These are phyloP conservation scores for Aspergillus unguis DNA, from an alignment of 2,329 filamentous ascomycete species.

Conservation along the genomic window DNA sequence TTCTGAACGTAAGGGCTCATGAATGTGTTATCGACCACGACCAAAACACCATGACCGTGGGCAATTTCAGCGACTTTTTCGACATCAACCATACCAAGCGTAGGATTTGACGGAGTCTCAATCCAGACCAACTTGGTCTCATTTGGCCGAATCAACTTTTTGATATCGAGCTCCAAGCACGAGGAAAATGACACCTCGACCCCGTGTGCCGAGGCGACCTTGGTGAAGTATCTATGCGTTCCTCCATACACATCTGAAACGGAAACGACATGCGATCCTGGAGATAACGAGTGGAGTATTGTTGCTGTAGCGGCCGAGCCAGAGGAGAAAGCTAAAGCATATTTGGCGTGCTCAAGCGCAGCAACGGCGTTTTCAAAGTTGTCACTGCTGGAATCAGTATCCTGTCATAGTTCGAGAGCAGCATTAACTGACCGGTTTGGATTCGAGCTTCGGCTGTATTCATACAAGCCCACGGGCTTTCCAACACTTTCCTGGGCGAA, in stretches of 20 bases:
- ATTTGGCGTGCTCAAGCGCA: slow-evolving; percentile 84
- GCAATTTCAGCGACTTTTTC: slow-evolving; percentile 76
- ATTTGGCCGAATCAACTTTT: slow-evolving; percentile 70
- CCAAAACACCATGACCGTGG: slow-evolving; percentile 82
- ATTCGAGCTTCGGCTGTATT: slow-evolving; percentile 91
- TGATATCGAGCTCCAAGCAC: slow-evolving; percentile 83
- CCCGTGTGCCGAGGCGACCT: slow-evolving; percentile 90
- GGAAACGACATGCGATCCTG: slow-evolving; percentile 90
- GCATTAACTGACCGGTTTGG: slow-evolving; percentile 65
- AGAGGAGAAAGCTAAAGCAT: slow-evolving; percentile 90
- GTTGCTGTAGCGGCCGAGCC: slow-evolving; percentile 91
- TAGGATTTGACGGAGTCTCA: slow-evolving; percentile 92
- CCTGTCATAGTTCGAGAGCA: not conserved
- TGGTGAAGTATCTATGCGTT: slow-evolving; percentile 97
- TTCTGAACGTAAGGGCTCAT: slow-evolving; percentile 95
- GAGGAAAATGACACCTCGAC: slow-evolving; percentile 93
- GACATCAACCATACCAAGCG: slow-evolving; percentile 88
- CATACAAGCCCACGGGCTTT: slow-evolving; percentile 80
- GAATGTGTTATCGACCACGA: slow-evolving; percentile 99
- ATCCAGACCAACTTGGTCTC: slow-evolving; percentile 97
- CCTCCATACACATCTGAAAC: slow-evolving; percentile 98
- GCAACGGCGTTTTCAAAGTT: slow-evolving; percentile 93
- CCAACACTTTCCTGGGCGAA: slow-evolving; percentile 90
- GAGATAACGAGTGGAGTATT: slow-evolving; percentile 86
- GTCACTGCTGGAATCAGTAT: slow-evolving; percentile 49